phyloP scores from a whole-genome alignment of 768 basidiomycete genomes.

The Suillus ampliporus region DNA sequence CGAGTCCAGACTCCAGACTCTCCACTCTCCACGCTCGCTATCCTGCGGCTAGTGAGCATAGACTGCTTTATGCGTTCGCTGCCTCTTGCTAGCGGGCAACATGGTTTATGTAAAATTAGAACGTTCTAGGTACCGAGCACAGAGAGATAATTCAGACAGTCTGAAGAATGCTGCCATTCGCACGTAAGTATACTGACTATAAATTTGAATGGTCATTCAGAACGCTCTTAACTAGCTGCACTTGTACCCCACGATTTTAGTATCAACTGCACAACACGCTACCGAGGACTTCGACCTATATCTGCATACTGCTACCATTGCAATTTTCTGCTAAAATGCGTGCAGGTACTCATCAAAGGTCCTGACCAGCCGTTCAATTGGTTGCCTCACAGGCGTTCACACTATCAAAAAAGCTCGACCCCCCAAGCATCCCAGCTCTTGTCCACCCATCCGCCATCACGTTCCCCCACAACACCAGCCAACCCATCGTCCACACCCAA shows the following conservation, averaged over 20 bases:
- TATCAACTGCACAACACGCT: background rate
- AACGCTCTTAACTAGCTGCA: background rate
- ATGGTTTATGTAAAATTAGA: too few species aligned
- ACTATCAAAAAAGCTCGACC: constrained; percentile 14
- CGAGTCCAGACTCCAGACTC: too few species aligned
- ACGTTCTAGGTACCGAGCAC: too few species aligned
- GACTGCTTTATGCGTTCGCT: too few species aligned
- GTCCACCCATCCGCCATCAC: constrained; percentile 30
- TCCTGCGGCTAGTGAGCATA: too few species aligned
- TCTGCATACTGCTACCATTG: too few species aligned
- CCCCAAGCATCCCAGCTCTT: constrained; percentile 18
- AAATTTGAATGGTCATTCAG: background rate
- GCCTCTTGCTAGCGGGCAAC: too few species aligned
- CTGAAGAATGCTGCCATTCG: background rate
- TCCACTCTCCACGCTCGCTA: too few species aligned
- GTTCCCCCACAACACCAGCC: constrained; percentile 30
- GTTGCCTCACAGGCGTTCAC: constrained; percentile 12
- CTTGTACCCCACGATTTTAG: background rate
- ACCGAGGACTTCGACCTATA: too few species aligned
- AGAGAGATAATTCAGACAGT: background rate
- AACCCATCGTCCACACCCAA: constrained; percentile 41
- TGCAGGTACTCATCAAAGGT: constrained; percentile 23
- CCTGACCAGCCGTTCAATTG: constrained; percentile 17
- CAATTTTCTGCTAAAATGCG: background rate
- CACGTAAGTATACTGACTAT: background rate